phyloP scores from a whole-genome alignment of 1,139 yeast genomes.

The Zygoascus sp. region DNA sequence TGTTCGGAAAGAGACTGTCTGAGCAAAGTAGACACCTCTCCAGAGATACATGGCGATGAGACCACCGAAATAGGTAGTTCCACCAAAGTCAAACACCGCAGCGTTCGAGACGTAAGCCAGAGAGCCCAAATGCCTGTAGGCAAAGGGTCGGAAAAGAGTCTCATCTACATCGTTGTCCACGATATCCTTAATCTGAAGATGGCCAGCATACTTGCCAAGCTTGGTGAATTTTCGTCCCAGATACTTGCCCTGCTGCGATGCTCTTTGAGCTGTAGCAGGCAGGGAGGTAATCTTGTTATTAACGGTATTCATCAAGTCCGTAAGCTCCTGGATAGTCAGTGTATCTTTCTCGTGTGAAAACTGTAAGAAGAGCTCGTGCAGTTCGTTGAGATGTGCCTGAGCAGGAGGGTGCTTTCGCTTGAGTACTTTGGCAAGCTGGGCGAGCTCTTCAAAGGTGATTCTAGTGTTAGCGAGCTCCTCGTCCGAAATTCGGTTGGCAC shows the following conservation, averaged over 20 bases:
- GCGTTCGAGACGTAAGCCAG: slow-evolving; percentile 61
- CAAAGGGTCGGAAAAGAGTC: slow-evolving; percentile 51
- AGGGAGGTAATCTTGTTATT: slow-evolving; percentile 58
- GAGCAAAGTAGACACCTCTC: slow-evolving; percentile 63
- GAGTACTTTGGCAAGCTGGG: slow-evolving; percentile 41
- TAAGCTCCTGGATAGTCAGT: slow-evolving; percentile 46
- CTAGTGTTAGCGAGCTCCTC: slow-evolving; percentile 41
- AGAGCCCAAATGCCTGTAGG: slow-evolving; percentile 55
- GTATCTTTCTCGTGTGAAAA: slow-evolving; percentile 43
- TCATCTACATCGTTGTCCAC: slow-evolving; percentile 50
- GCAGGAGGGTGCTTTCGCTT: slow-evolving; percentile 54
- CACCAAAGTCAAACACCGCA: slow-evolving; percentile 59
- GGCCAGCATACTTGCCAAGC: slow-evolving; percentile 36
- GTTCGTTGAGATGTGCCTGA: slow-evolving; percentile 48
- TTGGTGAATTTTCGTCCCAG: slow-evolving; percentile 52
- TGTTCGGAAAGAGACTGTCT: slow-evolving; percentile 55
- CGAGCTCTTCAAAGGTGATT: slow-evolving; percentile 45
- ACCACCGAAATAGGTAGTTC: slow-evolving; percentile 55
- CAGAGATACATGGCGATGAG: slow-evolving; percentile 60
- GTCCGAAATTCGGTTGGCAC: slow-evolving; percentile 25
- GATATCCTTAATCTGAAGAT: slow-evolving; percentile 41
- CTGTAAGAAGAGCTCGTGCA: slow-evolving; percentile 47
- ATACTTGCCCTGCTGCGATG: slow-evolving; percentile 60
- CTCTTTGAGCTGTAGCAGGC: slow-evolving; percentile 68
- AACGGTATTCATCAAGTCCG: slow-evolving; percentile 46